A percentile compares a stretch with the other conserved stretches of the same genome.
phyloP scores from a whole-genome alignment of 169 alveolate genomes.

The Plasmodium vivax region DNA sequence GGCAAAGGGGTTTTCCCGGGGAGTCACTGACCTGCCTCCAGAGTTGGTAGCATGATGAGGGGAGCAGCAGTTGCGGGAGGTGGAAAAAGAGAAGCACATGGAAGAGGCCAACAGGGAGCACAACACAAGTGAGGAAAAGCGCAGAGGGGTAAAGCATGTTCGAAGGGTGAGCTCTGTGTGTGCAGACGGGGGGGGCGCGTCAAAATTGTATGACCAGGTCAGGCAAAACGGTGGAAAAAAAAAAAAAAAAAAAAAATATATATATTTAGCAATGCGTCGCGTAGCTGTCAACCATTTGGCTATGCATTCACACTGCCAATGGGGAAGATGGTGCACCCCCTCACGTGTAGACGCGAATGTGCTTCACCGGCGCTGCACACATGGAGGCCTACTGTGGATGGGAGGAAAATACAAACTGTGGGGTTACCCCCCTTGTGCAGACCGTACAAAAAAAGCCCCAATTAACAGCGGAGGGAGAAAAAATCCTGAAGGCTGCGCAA shows the following conservation, averaged over 20 bases:
- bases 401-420: background rate
- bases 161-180: background rate
- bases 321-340: background rate
- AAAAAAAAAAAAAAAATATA: background rate
- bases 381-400: background rate
- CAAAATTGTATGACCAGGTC: conserved; percentile 2
- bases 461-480: background rate
- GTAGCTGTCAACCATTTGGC: background rate
- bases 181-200: background rate
- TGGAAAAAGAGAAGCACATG: background rate
- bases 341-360: background rate
- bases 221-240: background rate
- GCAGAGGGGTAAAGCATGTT: background rate
- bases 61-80: background rate
- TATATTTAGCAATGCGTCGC: background rate
- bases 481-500: background rate
- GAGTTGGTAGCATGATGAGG: background rate
- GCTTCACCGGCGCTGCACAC: background rate
- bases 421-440: background rate
- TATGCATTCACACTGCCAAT: background rate
- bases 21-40: background rate
- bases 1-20: background rate
- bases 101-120: background rate
- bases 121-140: background rate
- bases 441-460: background rate